Evolutionary conservation across 345 rosid species (phyloP).

Genomic region (Cardamine occulta): DNA sequence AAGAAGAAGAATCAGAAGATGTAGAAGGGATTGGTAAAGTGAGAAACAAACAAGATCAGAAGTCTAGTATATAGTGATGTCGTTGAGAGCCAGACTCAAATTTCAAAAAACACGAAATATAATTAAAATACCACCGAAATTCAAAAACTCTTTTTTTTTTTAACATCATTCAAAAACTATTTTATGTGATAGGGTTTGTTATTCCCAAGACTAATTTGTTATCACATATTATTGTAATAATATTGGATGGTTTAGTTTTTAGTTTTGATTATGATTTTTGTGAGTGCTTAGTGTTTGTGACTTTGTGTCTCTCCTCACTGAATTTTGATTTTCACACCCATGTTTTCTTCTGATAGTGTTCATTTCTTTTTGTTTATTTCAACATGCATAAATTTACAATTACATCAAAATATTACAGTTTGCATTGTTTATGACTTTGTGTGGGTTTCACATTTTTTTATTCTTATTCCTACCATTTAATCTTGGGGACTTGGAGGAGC

Average conservation of each 20-base stretch:
- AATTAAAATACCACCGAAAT: not conserved
- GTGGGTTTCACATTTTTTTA: too few species aligned
- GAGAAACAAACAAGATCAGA: constrained; percentile 29
- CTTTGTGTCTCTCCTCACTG: not conserved
- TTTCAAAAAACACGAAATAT: not conserved
- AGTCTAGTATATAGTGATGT: constrained; percentile 30
- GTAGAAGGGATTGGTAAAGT: constrained; percentile 41
- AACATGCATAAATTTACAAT: too few species aligned
- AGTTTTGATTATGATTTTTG: not conserved
- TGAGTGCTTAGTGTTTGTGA: not conserved
- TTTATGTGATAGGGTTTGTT: not conserved
- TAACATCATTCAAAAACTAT: too few species aligned
- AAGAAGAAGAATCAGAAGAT: not conserved
- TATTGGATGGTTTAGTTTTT: too few species aligned
- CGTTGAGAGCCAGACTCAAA: constrained; percentile 29
- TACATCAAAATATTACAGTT: too few species aligned
- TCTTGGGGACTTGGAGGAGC: not conserved
- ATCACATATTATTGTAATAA: too few species aligned
- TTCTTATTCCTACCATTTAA: too few species aligned
- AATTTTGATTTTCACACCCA: too few species aligned
- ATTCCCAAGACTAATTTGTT: not conserved
- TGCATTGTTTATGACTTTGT: not conserved
- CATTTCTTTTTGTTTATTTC: too few species aligned
- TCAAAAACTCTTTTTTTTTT: not conserved
- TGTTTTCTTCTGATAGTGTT: too few species aligned